Percentiles rank a stretch among this genome's conserved stretches.
phyloP scores from a whole-genome alignment of 495 filamentous ascomycete species.

The Aspergillus saccharolyticus region DNA sequence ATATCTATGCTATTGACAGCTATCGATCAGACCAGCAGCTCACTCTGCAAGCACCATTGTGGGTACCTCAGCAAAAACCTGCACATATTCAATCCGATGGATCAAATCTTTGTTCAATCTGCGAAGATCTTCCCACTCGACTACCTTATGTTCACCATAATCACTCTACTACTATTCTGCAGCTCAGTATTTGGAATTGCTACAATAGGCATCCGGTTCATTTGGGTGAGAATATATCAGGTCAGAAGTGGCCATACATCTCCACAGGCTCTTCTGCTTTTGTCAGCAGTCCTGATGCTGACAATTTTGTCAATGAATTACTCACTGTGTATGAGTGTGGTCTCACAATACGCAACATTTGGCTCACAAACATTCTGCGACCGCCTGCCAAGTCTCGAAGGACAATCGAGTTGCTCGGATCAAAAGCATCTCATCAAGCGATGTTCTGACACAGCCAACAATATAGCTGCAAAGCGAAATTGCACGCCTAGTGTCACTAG shows the following conservation, averaged over 20 bases:
- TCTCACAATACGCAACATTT: conserved; percentile 91
- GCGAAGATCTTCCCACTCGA: conserved; percentile 86
- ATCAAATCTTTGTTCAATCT: conserved; percentile 80
- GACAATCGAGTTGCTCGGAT: conserved; percentile 75
- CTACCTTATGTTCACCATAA: conserved; percentile 77
- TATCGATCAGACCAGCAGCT: conserved; percentile 95
- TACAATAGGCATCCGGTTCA: conserved; percentile 84
- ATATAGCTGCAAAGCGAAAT: conserved; percentile 58
- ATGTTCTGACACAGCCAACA: conserved; percentile 69
- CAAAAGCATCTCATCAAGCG: conserved; percentile 64
- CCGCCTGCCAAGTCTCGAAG: conserved; percentile 47
- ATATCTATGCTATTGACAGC: conserved; percentile 90
- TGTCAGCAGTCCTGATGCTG: conserved; percentile 84
- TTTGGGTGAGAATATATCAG: conserved; percentile 89
- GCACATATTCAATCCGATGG: conserved; percentile 91
- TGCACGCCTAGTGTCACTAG: conserved; percentile 88
- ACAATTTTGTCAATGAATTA: conserved; percentile 89
- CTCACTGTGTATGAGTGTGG: conserved; percentile 81
- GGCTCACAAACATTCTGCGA: conserved; percentile 93
- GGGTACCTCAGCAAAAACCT: conserved; percentile 91
- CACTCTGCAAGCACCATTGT: conserved; percentile 81
- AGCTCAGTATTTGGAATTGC: conserved; percentile 81
- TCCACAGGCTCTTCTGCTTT: conserved; percentile 87
- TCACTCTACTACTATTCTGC: conserved; percentile 82
- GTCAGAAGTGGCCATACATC: conserved; percentile 83